Conservation (phyloP, 2,329 filamentous ascomycete genomes). For the Magnaporthiopsis incrustans region DNA sequence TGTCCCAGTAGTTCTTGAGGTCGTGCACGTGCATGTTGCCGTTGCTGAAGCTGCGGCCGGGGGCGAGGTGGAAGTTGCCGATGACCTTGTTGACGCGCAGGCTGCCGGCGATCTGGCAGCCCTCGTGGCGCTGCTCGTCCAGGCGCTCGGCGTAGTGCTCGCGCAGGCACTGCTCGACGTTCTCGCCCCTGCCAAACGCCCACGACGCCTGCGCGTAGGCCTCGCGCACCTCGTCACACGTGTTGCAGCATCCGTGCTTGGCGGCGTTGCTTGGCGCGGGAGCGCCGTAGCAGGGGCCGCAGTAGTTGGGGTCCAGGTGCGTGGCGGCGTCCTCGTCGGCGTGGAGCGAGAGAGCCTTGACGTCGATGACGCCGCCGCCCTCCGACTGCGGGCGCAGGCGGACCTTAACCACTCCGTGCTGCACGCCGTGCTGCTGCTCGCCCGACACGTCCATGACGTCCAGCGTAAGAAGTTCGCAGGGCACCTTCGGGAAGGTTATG, state of each 20-base stretch:
- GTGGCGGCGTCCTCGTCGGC: constrained; percentile 56
- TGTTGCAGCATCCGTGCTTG: constrained; percentile 92
- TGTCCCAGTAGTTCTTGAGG: constrained; percentile 87
- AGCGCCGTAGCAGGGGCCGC: constrained; percentile 88
- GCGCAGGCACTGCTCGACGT: constrained; percentile 88
- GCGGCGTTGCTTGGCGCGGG: constrained; percentile 58
- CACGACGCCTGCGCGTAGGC: constrained; percentile 84
- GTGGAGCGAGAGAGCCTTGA: constrained; percentile 63
- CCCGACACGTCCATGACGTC: constrained; percentile 99
- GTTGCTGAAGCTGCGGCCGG: constrained; percentile 90
- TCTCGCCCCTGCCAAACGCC: constrained; percentile 89
- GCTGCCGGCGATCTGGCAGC: constrained; percentile 86
- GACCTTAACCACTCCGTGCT: constrained; percentile 88
- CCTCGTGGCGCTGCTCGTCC: constrained; percentile 80
- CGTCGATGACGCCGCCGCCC: constrained; percentile 68
- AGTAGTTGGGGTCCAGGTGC: constrained; percentile 88
- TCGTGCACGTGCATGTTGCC: constrained; percentile 98
- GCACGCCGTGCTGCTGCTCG: constrained; percentile 89
- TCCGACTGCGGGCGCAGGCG: constrained; percentile 64
- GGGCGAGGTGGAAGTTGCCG: constrained; percentile 97
- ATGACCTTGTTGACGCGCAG: constrained; percentile 97
- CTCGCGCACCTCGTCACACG: constrained; percentile 92
- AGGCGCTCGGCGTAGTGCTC: constrained; percentile 90
- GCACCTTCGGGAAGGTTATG: constrained; percentile 86
- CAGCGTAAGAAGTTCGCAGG: constrained; percentile 90